Conservation (phyloP, 495 filamentous ascomycete genomes). For the Aspergillus heteromorphus region DNA sequence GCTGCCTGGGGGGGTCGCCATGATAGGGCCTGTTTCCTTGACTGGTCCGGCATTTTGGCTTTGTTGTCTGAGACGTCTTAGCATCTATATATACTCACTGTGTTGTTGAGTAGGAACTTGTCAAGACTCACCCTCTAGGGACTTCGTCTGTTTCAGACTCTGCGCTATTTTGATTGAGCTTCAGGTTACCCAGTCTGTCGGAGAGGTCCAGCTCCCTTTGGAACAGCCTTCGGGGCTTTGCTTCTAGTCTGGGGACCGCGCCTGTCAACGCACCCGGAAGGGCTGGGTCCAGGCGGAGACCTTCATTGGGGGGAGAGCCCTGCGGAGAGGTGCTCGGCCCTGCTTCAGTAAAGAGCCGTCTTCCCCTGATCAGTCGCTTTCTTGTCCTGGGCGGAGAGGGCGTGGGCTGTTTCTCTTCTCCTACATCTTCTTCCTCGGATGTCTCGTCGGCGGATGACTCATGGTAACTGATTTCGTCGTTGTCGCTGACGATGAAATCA, state of each 20-base stretch:
- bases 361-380: slow-evolving; percentile 34
- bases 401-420: slow-evolving; percentile 16
- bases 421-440: slow-evolving; percentile 24
- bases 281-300: slow-evolving; percentile 17
- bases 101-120: neutral
- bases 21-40: no score
- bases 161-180: slow-evolving; percentile 23
- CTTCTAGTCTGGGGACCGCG: slow-evolving; percentile 9
- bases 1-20: slow-evolving; percentile 40
- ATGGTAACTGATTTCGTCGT: slow-evolving; percentile 38
- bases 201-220: slow-evolving; percentile 22
- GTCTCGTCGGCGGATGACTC: slow-evolving; percentile 32
- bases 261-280: slow-evolving; percentile 18
- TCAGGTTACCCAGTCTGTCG: slow-evolving; percentile 20
- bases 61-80: slow-evolving; percentile 23
- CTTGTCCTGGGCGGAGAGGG: slow-evolving; percentile 24
- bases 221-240: slow-evolving; percentile 17
- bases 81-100: neutral
- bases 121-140: neutral
- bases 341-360: slow-evolving; percentile 20
- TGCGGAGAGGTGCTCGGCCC: slow-evolving; percentile 15
- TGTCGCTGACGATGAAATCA: slow-evolving; percentile 45
- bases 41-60: slow-evolving; percentile 11
- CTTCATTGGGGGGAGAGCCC: slow-evolving; percentile 9
- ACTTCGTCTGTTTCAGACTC: slow-evolving; percentile 13